These are phyloP conservation scores for Forsythia viridissima DNA, from an alignment of 257 asterid genomes.

Conservation along the genomic window DNA sequence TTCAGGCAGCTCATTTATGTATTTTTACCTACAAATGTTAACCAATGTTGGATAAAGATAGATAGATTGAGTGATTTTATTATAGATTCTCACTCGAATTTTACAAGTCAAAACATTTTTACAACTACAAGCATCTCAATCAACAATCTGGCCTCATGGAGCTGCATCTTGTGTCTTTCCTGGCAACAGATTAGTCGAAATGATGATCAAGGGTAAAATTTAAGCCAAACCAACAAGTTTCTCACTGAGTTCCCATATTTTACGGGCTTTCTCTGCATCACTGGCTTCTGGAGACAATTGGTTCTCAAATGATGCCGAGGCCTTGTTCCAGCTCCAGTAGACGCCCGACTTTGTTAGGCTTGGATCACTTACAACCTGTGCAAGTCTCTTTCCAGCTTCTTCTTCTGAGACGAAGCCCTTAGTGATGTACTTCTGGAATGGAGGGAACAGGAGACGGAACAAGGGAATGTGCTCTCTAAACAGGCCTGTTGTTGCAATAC, in stretches of 20 bases:
- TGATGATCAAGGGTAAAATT: not conserved
- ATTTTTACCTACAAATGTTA: not conserved
- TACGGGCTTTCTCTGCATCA: conserved; percentile 47
- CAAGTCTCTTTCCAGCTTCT: conserved; percentile 87
- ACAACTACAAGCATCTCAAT: not conserved
- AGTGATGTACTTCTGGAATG: conserved; percentile 85
- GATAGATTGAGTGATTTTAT: not conserved
- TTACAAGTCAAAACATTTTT: not conserved
- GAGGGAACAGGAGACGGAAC: conserved; percentile 86
- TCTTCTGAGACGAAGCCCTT: conserved; percentile 91
- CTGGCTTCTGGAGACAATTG: conserved; percentile 52
- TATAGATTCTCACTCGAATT: not conserved
- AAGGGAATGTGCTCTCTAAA: conserved; percentile 88
- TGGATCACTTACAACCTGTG: conserved; percentile 63
- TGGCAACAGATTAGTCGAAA: not conserved
- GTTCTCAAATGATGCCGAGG: conserved; percentile 49
- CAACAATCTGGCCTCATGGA: not conserved
- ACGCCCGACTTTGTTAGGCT: conserved; percentile 54
- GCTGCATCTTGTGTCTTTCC: not conserved
- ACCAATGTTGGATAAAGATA: not conserved
- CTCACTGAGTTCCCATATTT: conserved; percentile 51
- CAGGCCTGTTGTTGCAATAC: conserved; percentile 92
- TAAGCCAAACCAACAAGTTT: conserved; percentile 48
- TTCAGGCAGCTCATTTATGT: not conserved
- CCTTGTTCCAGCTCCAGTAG: conserved; percentile 61